Evolutionary conservation across 78 protist species (phyloP).

Genomic region (Dictyostelium citrinum): DNA sequence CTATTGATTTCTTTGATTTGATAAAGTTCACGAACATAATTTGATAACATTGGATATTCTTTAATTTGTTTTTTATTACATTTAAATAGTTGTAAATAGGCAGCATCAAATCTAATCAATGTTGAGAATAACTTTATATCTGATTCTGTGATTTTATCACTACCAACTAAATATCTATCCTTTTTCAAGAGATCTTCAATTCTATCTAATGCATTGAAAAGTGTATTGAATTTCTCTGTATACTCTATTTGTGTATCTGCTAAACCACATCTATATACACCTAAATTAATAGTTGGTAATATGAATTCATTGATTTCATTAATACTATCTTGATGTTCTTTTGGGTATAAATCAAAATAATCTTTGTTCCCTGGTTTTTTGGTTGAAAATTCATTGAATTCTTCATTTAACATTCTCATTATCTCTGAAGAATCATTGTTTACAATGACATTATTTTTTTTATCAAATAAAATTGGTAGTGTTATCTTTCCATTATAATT

Average conservation of each 20-base stretch:
- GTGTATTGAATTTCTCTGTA: conserved; percentile 1
- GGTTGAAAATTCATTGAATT: conserved; percentile 77
- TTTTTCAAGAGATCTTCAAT: conserved; percentile 81
- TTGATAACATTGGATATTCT: conserved; percentile 85
- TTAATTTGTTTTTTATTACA: conserved; percentile 53
- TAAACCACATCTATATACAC: conserved; percentile 93
- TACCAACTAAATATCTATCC: conserved; percentile 75
- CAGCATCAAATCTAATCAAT: conserved; percentile 92
- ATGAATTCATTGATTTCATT: conserved; percentile 83
- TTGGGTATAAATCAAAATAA: conserved; percentile 86
- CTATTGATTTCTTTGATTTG: conserved; percentile 33
- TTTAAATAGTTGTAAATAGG: conserved; percentile 89
- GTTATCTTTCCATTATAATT: conserved; percentile 70
- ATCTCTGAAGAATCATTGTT: conserved; percentile 92
- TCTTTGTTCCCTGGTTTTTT: neutral
- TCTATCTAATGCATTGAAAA: conserved; percentile 83
- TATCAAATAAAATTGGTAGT: conserved; percentile 92
- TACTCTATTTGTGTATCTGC: conserved; percentile 83
- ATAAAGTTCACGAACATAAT: conserved; percentile 82
- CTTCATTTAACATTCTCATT: conserved; percentile 86
- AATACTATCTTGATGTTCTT: neutral
- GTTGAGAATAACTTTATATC: conserved; percentile 93
- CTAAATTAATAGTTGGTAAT: conserved; percentile 86
- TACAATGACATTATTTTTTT: conserved; percentile 79
- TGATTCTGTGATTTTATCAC: conserved; percentile 82